A percentile compares a stretch with the other conserved stretches of the same genome.
phyloP scores from a whole-genome alignment of 1,139 yeast species.

The Insectozyma bohioensis region DNA sequence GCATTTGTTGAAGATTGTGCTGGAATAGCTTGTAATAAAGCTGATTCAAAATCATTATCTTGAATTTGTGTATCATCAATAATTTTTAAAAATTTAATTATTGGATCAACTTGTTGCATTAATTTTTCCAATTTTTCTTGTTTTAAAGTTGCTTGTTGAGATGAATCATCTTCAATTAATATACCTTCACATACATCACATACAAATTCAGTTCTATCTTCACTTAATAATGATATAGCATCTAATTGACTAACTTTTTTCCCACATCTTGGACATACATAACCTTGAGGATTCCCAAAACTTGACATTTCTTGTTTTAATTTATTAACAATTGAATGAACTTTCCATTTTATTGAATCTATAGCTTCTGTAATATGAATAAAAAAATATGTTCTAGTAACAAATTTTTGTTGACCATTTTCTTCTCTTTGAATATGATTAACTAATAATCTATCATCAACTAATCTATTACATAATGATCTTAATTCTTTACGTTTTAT shows the following conservation, averaged over 20 bases:
- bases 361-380: slow-evolving; percentile 92
- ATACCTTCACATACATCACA: slow-evolving; percentile 81
- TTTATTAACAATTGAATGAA: slow-evolving; percentile 77
- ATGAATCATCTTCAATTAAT: slow-evolving; percentile 86
- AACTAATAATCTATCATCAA: slow-evolving; percentile 76
- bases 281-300: slow-evolving; percentile 91
- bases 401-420: slow-evolving; percentile 66
- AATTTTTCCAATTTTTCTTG: slow-evolving; percentile 81
- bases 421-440: slow-evolving; percentile 82
- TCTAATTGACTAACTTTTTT: slow-evolving; percentile 82
- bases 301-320: slow-evolving; percentile 78
- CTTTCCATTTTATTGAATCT: slow-evolving; percentile 95
- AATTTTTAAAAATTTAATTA: slow-evolving; percentile 76
- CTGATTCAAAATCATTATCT: slow-evolving; percentile 83
- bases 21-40: slow-evolving; percentile 78
- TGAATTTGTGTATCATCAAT: slow-evolving; percentile 80
- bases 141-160: slow-evolving; percentile 75
- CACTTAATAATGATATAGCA: slow-evolving; percentile 77
- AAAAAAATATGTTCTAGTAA: slow-evolving; percentile 76
- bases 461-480: slow-evolving; percentile 73
- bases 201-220: slow-evolving; percentile 74
- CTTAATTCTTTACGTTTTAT: slow-evolving; percentile 86
- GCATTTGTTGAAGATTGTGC: slow-evolving; percentile 73
- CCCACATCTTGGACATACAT: slow-evolving; percentile 83
- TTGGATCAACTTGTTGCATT: slow-evolving; percentile 88